Conservation (phyloP, 768 basidiomycete species). For the Pholiota microspora region DNA sequence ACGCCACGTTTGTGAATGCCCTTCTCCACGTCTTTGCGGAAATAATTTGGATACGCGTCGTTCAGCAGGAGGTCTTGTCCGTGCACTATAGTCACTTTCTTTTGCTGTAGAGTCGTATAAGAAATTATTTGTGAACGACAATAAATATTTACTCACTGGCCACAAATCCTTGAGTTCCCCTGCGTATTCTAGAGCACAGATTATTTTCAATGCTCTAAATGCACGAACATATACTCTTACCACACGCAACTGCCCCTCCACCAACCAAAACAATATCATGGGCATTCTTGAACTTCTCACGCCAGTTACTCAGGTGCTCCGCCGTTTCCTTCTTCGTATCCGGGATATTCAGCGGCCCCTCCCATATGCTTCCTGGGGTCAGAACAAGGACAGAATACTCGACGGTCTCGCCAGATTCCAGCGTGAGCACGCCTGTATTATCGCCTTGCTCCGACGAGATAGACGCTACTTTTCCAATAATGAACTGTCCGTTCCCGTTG, state of each 20-base stretch:
- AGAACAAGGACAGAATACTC: conserved; percentile 55
- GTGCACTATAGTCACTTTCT: conserved; percentile 64
- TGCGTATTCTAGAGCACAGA: conserved; percentile 30
- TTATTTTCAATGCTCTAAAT: conserved; percentile 12
- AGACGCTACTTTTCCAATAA: conserved; percentile 14
- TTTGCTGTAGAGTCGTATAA: conserved; percentile 33
- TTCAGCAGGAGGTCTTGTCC: conserved; percentile 53
- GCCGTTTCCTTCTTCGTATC: conserved; percentile 25
- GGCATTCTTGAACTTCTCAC: conserved; percentile 32
- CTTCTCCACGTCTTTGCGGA: conserved; percentile 45
- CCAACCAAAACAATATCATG: conserved; percentile 50
- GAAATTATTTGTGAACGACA: no score
- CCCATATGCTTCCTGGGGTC: conserved; percentile 56
- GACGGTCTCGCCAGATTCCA: conserved; percentile 49
- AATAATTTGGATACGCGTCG: conserved; percentile 48
- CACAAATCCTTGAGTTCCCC: conserved; percentile 42
- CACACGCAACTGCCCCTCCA: conserved; percentile 54
- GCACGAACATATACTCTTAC: conserved; percentile 22
- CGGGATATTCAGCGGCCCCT: conserved; percentile 46
- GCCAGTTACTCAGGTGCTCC: conserved; percentile 24
- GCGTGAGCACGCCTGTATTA: conserved; percentile 31
- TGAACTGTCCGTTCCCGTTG: conserved; percentile 13
- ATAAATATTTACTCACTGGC: conserved; percentile 27
- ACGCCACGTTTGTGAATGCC: conserved; percentile 43
- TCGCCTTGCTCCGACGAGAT: conserved; percentile 15